phyloP scores from a whole-genome alignment of 208 protist genomes.

The Trypanosomatidae sp. region DNA sequence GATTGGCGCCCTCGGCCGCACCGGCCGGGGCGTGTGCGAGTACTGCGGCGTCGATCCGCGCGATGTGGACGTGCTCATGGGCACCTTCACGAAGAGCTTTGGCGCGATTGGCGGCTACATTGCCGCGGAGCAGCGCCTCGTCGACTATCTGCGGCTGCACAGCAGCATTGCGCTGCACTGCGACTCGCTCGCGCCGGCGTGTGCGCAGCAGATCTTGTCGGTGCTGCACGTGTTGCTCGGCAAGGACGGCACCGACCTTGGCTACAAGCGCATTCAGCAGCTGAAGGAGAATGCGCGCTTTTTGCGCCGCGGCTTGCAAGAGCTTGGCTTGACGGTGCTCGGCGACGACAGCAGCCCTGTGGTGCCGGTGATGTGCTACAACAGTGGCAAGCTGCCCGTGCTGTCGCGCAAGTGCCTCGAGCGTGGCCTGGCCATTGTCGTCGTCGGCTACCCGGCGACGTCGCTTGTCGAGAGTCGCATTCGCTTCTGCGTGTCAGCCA shows the following conservation, averaged over 20 bases:
- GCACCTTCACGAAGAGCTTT: constrained; percentile 96
- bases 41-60: constrained; percentile 72
- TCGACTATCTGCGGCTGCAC: constrained; percentile 58
- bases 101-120: constrained; percentile 95
- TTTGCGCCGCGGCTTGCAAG: constrained; percentile 66
- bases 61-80: constrained; percentile 92
- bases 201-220: constrained; percentile 82
- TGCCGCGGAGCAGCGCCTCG: constrained; percentile 64
- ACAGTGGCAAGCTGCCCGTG: constrained; percentile 82
- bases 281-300: constrained; percentile 79
- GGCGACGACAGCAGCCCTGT: constrained; percentile 91
- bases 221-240: constrained; percentile 83
- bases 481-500: constrained; percentile 87
- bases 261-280: constrained; percentile 60
- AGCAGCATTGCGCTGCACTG: constrained; percentile 56
- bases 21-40: constrained; percentile 92
- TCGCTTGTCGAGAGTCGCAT: constrained; percentile 85
- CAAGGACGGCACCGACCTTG: constrained; percentile 82
- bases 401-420: constrained; percentile 84
- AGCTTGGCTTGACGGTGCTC: constrained; percentile 71
- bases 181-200: constrained; percentile 77
- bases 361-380: constrained; percentile 93
- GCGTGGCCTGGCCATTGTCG: constrained; percentile 89
- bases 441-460: constrained; percentile 97
- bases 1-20: constrained; percentile 93